Conservation (phyloP, 2,329 filamentous ascomycete genomes). For the Fusarium pininemorale region DNA sequence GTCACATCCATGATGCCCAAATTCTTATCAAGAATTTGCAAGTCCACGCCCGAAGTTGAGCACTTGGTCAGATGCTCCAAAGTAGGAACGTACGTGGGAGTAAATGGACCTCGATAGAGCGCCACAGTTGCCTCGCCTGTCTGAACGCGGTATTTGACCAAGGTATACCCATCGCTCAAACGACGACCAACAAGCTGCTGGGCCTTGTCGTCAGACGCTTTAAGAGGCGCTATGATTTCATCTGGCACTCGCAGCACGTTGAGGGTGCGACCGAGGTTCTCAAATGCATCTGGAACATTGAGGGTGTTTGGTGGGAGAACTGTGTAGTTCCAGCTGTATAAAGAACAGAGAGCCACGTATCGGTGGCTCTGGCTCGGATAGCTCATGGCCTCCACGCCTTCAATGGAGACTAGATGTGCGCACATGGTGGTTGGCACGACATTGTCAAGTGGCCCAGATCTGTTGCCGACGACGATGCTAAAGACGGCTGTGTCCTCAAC, state of each 20-base stretch:
- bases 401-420: constrained; percentile 52
- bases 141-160: constrained; percentile 29
- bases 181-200: constrained; percentile 12
- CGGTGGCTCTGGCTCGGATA: constrained; percentile 17
- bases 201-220: background rate
- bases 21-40: constrained; percentile 52
- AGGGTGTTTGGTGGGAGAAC: constrained; percentile 45
- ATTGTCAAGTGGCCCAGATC: constrained; percentile 46
- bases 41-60: constrained; percentile 48
- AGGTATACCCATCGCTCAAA: constrained; percentile 51
- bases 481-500: constrained; percentile 44
- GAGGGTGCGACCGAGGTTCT: constrained; percentile 32
- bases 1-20: constrained; percentile 55
- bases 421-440: constrained; percentile 38
- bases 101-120: background rate
- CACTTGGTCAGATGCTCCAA: constrained; percentile 1
- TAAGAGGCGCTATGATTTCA: background rate
- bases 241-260: constrained; percentile 17
- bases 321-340: constrained; percentile 55
- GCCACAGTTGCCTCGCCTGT: constrained; percentile 5
- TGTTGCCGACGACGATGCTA: constrained; percentile 47
- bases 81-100: background rate
- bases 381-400: constrained; percentile 46
- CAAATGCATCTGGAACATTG: constrained; percentile 48
- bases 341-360: constrained; percentile 47